Evolutionary conservation across 768 basidiomycete species (phyloP).

Genomic region (Symmetrospora coprosmae): DNA sequence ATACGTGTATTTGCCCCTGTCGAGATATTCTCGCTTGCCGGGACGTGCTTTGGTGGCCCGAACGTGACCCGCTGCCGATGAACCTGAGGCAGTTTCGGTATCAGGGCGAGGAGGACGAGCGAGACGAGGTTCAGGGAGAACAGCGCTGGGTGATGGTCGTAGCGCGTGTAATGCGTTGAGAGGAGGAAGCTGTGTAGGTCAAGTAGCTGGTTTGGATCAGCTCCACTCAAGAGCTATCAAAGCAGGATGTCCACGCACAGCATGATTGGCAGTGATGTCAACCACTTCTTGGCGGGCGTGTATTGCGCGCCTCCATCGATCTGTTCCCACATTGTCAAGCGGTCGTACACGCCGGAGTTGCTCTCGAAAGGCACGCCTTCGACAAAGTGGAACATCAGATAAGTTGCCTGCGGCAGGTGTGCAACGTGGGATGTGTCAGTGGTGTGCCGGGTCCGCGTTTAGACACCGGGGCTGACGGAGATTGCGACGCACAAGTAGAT

Average conservation of each 20-base stretch:
- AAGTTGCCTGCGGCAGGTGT: conserved; percentile 60
- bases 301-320: conserved; percentile 98
- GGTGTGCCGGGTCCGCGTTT: background rate
- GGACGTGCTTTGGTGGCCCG: no score
- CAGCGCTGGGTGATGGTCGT: conserved; percentile 62
- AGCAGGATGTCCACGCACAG: conserved; percentile 44
- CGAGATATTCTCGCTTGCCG: background rate
- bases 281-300: conserved; percentile 95
- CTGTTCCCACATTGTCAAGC: conserved; percentile 97
- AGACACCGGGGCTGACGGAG: background rate
- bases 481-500: conserved; percentile 60
- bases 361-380: conserved; percentile 91
- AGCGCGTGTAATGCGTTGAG: conserved; percentile 95
- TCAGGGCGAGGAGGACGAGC: conserved; percentile 54
- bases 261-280: conserved; percentile 71
- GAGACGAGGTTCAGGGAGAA: conserved; percentile 82
- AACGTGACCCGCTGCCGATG: conserved; percentile 35
- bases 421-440: no score
- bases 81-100: conserved; percentile 72
- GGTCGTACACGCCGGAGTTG: conserved; percentile 86
- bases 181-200: conserved; percentile 61
- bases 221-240: background rate
- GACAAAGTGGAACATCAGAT: conserved; percentile 96
- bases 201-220: background rate
- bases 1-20: conserved; percentile 14